These are phyloP conservation scores for Quercus phellos DNA, from an alignment of 331 rosid species.

Conservation along the genomic window DNA sequence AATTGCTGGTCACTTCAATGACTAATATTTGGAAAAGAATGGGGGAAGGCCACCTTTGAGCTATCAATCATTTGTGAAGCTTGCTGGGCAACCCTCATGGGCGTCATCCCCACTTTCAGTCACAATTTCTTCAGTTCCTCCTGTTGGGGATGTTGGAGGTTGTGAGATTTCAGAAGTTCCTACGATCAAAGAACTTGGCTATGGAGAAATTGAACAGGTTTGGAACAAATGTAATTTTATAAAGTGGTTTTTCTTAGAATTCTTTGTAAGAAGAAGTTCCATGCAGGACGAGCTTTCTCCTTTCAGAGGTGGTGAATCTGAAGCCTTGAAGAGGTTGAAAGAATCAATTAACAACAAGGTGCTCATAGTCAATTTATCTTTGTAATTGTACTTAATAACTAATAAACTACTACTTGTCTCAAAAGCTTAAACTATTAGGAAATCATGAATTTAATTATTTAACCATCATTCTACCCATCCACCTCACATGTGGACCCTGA, in stretches of 20 bases:
- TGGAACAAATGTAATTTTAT: constrained; percentile 5
- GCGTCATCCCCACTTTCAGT: constrained; percentile 36
- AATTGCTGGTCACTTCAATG: constrained; percentile 15
- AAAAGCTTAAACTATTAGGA: no score
- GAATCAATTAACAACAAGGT: constrained; percentile 67
- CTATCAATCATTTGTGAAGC: constrained; percentile 80
- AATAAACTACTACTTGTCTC: no score
- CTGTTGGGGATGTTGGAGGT: constrained; percentile 45
- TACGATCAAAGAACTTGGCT: constrained; percentile 69
- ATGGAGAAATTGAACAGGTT: constrained; percentile 56
- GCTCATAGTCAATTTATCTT: neutral
- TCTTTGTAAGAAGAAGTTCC: constrained; percentile 15
- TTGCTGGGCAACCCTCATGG: constrained; percentile 67
- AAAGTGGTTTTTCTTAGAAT: constrained; percentile 4
- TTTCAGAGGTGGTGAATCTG: constrained; percentile 91
- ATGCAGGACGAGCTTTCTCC: constrained; percentile 72
- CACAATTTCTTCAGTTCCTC: constrained; percentile 56
- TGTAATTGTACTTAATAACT: neutral
- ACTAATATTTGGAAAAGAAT: constrained; percentile 50
- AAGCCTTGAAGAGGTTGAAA: constrained; percentile 71
- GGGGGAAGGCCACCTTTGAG: constrained; percentile 88
- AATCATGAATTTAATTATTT: no score
- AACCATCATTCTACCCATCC: no score
- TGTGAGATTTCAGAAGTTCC: constrained; percentile 65
- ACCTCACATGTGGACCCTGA: no score